Percentiles rank a stretch among this genome's conserved stretches.
These are phyloP conservation scores for Penicillium malachiteum DNA, from an alignment of 495 filamentous ascomycete genomes.

Conservation along the genomic window DNA sequence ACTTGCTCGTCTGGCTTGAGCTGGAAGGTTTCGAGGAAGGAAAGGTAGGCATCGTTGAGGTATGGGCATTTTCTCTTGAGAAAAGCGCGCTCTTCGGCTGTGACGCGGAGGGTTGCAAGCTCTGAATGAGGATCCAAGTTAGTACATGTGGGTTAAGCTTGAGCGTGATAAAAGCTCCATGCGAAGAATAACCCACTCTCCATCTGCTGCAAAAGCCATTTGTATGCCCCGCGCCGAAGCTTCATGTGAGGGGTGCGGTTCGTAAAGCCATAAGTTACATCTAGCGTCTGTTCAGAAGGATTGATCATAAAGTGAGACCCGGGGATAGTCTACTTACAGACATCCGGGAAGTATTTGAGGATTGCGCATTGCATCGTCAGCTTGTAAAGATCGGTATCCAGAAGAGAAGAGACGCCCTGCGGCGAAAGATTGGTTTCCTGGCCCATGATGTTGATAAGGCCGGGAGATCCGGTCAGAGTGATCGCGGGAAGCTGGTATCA, in stretches of 20 bases:
- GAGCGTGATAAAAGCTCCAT: background rate
- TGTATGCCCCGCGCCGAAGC: slow-evolving; percentile 75
- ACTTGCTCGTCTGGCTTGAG: slow-evolving; percentile 80
- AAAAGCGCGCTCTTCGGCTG: slow-evolving; percentile 74
- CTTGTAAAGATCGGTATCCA: slow-evolving; percentile 98
- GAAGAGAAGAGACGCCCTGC: slow-evolving; percentile 82
- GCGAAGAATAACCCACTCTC: slow-evolving; percentile 52
- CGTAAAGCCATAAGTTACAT: slow-evolving; percentile 87
- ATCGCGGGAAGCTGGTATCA: background rate
- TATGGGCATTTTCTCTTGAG: slow-evolving; percentile 80
- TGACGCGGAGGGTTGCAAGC: slow-evolving; percentile 73
- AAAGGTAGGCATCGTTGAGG: slow-evolving; percentile 71
- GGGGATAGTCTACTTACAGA: slow-evolving; percentile 49
- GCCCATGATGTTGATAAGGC: slow-evolving; percentile 27
- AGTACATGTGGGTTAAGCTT: too few species aligned
- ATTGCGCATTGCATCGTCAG: slow-evolving; percentile 98
- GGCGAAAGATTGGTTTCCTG: slow-evolving; percentile 36
- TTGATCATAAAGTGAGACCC: background rate
- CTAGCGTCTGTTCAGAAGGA: slow-evolving; percentile 33
- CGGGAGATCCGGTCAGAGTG: background rate
- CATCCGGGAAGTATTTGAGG: slow-evolving; percentile 82
- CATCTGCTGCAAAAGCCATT: slow-evolving; percentile 82
- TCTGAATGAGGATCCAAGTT: slow-evolving; percentile 40
- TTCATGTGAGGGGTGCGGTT: slow-evolving; percentile 95
- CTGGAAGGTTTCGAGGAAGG: slow-evolving; percentile 76